Evolutionary conservation across 176 grass and related monocot genomes (phyloP).

Genomic region (Cocos nucifera): DNA sequence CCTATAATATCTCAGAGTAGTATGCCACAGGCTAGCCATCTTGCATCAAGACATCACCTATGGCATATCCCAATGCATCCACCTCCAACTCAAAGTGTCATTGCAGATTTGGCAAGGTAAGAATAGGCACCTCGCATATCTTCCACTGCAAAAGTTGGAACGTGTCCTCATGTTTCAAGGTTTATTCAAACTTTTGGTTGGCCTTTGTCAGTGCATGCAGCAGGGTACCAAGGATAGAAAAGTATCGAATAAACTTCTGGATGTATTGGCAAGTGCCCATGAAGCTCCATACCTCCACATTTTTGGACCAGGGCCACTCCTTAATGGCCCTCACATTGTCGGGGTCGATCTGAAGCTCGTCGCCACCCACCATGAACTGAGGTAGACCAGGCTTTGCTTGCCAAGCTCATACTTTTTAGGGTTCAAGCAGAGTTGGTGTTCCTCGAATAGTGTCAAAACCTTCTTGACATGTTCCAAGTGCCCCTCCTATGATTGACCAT

Average conservation of each 20-base stretch:
- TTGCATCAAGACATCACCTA: background rate
- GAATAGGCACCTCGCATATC: slow-evolving; percentile 1
- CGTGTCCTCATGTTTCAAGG: background rate
- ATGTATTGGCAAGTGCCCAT: background rate
- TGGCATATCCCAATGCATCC: background rate
- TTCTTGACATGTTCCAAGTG: too few relatives aligned
- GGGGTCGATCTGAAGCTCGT: too few relatives aligned
- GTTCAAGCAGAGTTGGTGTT: too few relatives aligned
- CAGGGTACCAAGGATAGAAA: background rate
- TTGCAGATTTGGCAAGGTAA: background rate
- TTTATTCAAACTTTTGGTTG: slow-evolving; percentile 3
- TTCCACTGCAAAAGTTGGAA: slow-evolving; percentile 4
- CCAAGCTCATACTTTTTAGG: too few relatives aligned
- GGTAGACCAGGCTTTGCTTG: too few relatives aligned
- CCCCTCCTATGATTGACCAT: too few relatives aligned
- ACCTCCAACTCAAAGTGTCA: background rate
- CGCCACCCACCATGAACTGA: too few relatives aligned
- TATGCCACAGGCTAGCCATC: background rate
- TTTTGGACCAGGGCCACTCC: too few relatives aligned
- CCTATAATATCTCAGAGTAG: background rate
- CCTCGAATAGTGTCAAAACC: too few relatives aligned
- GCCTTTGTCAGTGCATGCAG: slow-evolving; percentile 16
- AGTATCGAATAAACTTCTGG: slow-evolving; percentile 5
- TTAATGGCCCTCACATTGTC: too few relatives aligned
- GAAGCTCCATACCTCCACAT: too few relatives aligned